Evolutionary conservation across 2,329 filamentous ascomycete species (phyloP).

Genomic region (Colletotrichum lindemuthianum): DNA sequence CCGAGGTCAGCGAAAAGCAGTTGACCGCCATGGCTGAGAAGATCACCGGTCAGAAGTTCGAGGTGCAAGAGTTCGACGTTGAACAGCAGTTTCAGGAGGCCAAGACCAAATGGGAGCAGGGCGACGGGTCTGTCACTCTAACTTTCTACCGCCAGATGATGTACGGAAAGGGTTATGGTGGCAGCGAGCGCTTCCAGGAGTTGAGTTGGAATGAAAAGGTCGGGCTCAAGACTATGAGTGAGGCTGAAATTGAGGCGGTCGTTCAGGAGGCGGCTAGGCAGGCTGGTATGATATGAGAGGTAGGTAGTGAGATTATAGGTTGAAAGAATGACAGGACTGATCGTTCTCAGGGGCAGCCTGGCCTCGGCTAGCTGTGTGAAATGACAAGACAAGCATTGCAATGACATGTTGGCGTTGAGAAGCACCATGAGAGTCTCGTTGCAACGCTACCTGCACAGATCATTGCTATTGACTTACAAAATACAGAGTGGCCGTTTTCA

Average conservation of each 20-base stretch:
- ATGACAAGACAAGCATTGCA: too few relatives aligned
- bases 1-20: constrained; percentile 60
- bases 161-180: constrained; percentile 26
- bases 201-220: constrained; percentile 31
- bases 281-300: neutral
- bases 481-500: too few relatives aligned
- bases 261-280: neutral
- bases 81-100: constrained; percentile 15
- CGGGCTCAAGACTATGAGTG: neutral
- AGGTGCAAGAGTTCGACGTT: neutral
- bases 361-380: too few relatives aligned
- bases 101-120: neutral
- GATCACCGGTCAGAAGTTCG: constrained; percentile 13
- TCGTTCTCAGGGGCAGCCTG: too few relatives aligned
- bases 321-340: too few relatives aligned
- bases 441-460: too few relatives aligned
- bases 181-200: constrained; percentile 22
- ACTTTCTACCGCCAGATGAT: constrained; percentile 23
- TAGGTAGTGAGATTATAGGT: too few relatives aligned
- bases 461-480: too few relatives aligned
- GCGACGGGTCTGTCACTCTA: constrained; percentile 11
- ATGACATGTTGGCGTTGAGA: too few relatives aligned
- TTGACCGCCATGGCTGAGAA: constrained; percentile 50
- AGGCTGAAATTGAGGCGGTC: neutral
- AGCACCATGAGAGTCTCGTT: too few relatives aligned